These are phyloP conservation scores for Neotropicomus parvogracilis DNA, from an alignment of 1,284 basidiomycete species.

Conservation along the genomic window DNA sequence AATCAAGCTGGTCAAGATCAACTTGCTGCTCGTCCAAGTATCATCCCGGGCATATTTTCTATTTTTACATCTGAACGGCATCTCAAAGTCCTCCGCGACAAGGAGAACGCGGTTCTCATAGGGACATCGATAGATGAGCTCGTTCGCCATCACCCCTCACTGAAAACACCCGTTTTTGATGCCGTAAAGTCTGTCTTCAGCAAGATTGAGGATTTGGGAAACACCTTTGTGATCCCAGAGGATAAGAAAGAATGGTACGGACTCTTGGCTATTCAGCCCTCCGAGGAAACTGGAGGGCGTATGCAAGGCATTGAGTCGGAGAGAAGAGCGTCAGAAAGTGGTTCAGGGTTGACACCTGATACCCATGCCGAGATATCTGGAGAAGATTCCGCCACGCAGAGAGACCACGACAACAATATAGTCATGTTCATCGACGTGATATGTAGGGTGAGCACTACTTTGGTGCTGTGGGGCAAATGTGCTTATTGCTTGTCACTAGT, in stretches of 20 bases:
- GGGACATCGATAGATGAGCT: conserved; percentile 94
- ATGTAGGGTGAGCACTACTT: conserved; percentile 52
- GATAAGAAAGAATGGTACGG: conserved; percentile 66
- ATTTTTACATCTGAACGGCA: conserved; percentile 86
- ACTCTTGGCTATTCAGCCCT: conserved; percentile 40
- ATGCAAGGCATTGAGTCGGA: conserved; percentile 51
- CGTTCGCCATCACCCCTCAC: conserved; percentile 89
- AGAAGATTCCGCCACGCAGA: conserved; percentile 42
- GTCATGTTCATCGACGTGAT: conserved; percentile 76
- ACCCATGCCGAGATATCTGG: conserved; percentile 18
- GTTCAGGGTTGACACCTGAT: conserved; percentile 31
- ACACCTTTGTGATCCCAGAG: conserved; percentile 51
- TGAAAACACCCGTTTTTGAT: conserved; percentile 79
- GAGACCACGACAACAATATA: conserved; percentile 67
- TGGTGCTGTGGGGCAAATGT: not conserved
- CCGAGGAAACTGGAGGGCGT: conserved; percentile 39
- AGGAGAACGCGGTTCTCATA: conserved; percentile 87
- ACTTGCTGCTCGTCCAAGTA: conserved; percentile 68
- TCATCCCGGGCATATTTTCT: conserved; percentile 82
- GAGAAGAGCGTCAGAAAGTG: conserved; percentile 20
- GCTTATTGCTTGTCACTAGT: conserved; percentile 44
- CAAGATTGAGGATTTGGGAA: conserved; percentile 72
- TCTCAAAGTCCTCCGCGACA: conserved; percentile 85
- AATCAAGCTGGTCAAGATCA: conserved; percentile 89
- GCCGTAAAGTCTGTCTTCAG: conserved; percentile 68